Conservation (phyloP, 352 stramenopile genomes). For the Pythium biforme region DNA sequence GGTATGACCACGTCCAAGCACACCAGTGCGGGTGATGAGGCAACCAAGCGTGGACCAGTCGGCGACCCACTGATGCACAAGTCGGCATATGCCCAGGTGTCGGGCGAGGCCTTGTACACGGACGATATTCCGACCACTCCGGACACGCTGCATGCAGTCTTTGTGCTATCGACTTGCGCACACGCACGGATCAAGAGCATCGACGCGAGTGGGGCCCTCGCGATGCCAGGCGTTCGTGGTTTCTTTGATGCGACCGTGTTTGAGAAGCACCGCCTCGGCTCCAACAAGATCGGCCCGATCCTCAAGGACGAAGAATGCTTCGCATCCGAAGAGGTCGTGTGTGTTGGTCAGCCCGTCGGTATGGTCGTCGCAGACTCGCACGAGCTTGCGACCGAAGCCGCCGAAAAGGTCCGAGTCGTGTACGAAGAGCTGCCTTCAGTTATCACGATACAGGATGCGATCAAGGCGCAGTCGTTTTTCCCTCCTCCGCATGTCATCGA, state of each 20-base stretch:
- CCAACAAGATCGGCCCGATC: conserved; percentile 80
- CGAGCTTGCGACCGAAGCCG: conserved; percentile 68
- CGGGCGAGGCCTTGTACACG: conserved; percentile 93
- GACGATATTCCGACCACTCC: conserved; percentile 91
- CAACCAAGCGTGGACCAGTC: conserved; percentile 60
- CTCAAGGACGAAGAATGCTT: conserved; percentile 90
- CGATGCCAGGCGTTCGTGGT: conserved; percentile 86
- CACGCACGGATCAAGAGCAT: conserved; percentile 86
- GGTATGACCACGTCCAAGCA: conserved; percentile 69
- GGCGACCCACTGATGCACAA: conserved; percentile 92
- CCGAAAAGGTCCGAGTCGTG: conserved; percentile 83
- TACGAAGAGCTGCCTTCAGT: conserved; percentile 89
- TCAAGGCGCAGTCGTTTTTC: conserved; percentile 91
- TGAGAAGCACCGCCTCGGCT: conserved; percentile 52
- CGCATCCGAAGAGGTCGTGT: conserved; percentile 61
- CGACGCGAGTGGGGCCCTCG: conserved; percentile 76
- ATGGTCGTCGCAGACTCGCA: conserved; percentile 84
- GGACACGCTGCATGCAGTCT: conserved; percentile 87
- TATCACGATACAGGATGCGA: conserved; percentile 95
- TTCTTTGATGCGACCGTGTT: conserved; percentile 85
- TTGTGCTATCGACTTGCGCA: conserved; percentile 89
- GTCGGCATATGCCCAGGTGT: conserved; percentile 92
- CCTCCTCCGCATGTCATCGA: conserved; percentile 80
- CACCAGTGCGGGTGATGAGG: conserved; percentile 37
- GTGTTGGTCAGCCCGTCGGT: conserved; percentile 79